Percentiles rank a stretch among this genome's conserved stretches.
phyloP scores from a whole-genome alignment of 1,139 yeast species.

The Taiozyma sp. region DNA sequence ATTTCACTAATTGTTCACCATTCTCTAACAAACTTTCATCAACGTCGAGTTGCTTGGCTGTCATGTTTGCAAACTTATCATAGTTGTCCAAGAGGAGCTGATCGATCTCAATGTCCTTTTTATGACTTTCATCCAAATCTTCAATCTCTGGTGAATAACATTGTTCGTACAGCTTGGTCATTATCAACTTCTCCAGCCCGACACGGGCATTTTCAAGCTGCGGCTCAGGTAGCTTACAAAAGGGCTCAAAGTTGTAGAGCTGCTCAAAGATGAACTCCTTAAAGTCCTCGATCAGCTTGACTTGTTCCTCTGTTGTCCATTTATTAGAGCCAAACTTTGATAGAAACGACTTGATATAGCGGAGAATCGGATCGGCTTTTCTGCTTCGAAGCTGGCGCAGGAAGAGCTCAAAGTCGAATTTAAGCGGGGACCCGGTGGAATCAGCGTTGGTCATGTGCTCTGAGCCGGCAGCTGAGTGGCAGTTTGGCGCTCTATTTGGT shows the following conservation, averaged over 20 bases:
- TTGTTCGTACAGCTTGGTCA: slow-evolving; percentile 77
- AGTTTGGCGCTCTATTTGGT: too few relatives aligned
- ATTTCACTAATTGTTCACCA: slow-evolving; percentile 57
- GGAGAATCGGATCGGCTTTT: slow-evolving; percentile 84
- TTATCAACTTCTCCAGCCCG: slow-evolving; percentile 87
- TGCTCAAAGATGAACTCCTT: slow-evolving; percentile 65
- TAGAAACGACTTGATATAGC: slow-evolving; percentile 78
- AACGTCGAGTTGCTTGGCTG: slow-evolving; percentile 77
- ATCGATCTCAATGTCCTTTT: slow-evolving; percentile 63
- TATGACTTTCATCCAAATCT: slow-evolving; percentile 43
- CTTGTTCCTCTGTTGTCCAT: slow-evolving; percentile 76
- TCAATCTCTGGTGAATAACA: slow-evolving; percentile 79
- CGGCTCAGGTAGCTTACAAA: slow-evolving; percentile 43
- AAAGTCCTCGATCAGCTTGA: slow-evolving; percentile 71
- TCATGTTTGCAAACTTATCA: slow-evolving; percentile 68
- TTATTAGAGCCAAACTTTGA: slow-evolving; percentile 56
- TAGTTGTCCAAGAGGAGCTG: slow-evolving; percentile 49
- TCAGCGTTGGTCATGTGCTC: neutral
- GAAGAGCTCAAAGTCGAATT: slow-evolving; percentile 80
- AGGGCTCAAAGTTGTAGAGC: slow-evolving; percentile 67
- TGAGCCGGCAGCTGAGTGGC: neutral
- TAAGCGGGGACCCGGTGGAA: slow-evolving; percentile 4
- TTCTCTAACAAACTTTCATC: slow-evolving; percentile 41
- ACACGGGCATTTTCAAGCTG: slow-evolving; percentile 74
- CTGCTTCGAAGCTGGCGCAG: slow-evolving; percentile 66